phyloP scores from a whole-genome alignment of 441 rosid genomes.

The Dalechampia spathulata region DNA sequence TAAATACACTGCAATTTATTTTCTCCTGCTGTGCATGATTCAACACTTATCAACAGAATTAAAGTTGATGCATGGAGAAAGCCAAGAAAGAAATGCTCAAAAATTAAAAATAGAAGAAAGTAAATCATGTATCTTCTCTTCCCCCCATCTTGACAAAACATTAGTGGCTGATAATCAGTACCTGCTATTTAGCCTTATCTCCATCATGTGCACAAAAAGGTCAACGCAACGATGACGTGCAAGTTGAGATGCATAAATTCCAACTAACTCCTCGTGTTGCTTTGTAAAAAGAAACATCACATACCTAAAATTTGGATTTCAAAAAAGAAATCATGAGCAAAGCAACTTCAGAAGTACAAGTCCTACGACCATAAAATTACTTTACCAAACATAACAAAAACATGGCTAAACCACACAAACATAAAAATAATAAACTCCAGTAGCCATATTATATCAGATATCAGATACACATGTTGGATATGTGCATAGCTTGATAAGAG shows the following conservation, averaged over 20 bases:
- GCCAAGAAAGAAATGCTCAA: no score
- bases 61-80: not conserved
- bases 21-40: not conserved
- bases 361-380: not conserved
- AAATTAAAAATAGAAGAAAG: not conserved
- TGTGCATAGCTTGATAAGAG: slow-evolving; percentile 9
- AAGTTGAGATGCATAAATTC: slow-evolving; percentile 97
- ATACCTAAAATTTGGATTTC: slow-evolving; percentile 57
- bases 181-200: slow-evolving; percentile 87
- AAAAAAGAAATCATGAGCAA: slow-evolving; percentile 4
- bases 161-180: slow-evolving; percentile 20
- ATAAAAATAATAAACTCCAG: not conserved
- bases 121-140: not conserved
- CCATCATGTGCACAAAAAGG: slow-evolving; percentile 99
- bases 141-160: not conserved
- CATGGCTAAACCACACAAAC: not conserved
- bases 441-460: not conserved
- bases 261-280: slow-evolving; percentile 94
- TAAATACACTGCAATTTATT: not conserved
- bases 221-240: slow-evolving; percentile 88
- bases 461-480: slow-evolving; percentile 7
- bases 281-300: slow-evolving; percentile 91
- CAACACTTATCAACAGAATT: not conserved
- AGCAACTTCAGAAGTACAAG: slow-evolving; percentile 2
- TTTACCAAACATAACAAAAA: slow-evolving; percentile 1